Percentiles rank a stretch among this genome's conserved stretches.
Conservation (phyloP, 1,284 basidiomycete species). For the Naganishia cerealis region DNA sequence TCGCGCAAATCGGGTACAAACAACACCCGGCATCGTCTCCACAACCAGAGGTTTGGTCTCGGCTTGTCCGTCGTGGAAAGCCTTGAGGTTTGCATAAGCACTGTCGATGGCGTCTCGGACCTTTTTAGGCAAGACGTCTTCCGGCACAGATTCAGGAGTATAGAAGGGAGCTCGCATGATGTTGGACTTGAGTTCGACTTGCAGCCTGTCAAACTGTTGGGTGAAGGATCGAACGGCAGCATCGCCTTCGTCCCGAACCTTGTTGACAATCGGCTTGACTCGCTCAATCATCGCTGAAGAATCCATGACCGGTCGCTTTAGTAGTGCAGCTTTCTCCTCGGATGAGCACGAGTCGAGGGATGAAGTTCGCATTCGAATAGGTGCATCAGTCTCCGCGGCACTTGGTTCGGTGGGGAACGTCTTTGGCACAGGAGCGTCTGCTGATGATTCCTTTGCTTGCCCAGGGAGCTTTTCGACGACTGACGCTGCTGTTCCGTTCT, state of each 20-base stretch:
- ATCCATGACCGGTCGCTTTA: conserved; percentile 86
- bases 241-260: conserved; percentile 82
- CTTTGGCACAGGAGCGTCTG: conserved; percentile 49
- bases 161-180: conserved; percentile 55
- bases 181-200: conserved; percentile 56
- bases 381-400: conserved; percentile 46
- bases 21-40: conserved; percentile 97
- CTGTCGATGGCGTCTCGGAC: conserved; percentile 83
- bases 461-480: conserved; percentile 38
- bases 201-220: conserved; percentile 80
- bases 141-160: conserved; percentile 43
- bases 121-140: conserved; percentile 62
- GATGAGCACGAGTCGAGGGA: conserved; percentile 62
- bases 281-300: conserved; percentile 92
- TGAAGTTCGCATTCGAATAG: conserved; percentile 74
- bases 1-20: conserved; percentile 88
- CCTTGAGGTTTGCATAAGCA: conserved; percentile 88
- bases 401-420: conserved; percentile 44
- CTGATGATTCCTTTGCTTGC: conserved; percentile 41
- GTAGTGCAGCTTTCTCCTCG: conserved; percentile 66
- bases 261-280: conserved; percentile 90
- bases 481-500: conserved; percentile 31
- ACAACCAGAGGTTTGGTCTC: conserved; percentile 72
- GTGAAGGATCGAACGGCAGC: conserved; percentile 83
- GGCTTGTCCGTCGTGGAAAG: conserved; percentile 83